phyloP scores from a whole-genome alignment of 305 asterid genomes.

The Withania somnifera region DNA sequence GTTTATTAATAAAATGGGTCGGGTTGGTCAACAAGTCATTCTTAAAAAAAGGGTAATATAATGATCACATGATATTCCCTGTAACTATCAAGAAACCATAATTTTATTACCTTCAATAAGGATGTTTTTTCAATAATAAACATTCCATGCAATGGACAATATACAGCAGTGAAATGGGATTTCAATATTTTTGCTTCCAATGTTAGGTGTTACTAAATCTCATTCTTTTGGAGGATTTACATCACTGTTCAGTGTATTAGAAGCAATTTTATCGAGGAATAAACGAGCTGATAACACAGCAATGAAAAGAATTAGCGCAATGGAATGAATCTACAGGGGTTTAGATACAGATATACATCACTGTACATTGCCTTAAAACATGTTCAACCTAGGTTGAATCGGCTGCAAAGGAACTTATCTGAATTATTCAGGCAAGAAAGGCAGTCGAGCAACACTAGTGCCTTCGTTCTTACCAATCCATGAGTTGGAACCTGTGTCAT shows the following conservation, averaged over 20 bases:
- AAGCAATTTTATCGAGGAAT: neutral
- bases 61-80: too few relatives aligned
- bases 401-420: neutral
- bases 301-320: neutral
- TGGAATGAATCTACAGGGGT: neutral
- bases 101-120: too few relatives aligned
- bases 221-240: neutral
- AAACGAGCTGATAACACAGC: neutral
- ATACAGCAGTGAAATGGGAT: neutral
- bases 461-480: conserved; percentile 25
- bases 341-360: conserved; percentile 21
- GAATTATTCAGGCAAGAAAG: conserved; percentile 53
- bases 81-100: too few relatives aligned
- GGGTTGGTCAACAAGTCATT: too few relatives aligned
- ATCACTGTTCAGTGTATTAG: neutral
- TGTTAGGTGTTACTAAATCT: neutral
- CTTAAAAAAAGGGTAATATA: too few relatives aligned
- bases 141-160: neutral
- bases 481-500: conserved; percentile 4
- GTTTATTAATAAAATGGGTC: too few relatives aligned
- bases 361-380: conserved; percentile 23
- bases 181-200: neutral
- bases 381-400: conserved; percentile 28
- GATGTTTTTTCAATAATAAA: too few relatives aligned
- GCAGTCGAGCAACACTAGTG: conserved; percentile 38